phyloP scores from a whole-genome alignment of 202 grass and related monocot species.

The Alloteropsis angusta region DNA sequence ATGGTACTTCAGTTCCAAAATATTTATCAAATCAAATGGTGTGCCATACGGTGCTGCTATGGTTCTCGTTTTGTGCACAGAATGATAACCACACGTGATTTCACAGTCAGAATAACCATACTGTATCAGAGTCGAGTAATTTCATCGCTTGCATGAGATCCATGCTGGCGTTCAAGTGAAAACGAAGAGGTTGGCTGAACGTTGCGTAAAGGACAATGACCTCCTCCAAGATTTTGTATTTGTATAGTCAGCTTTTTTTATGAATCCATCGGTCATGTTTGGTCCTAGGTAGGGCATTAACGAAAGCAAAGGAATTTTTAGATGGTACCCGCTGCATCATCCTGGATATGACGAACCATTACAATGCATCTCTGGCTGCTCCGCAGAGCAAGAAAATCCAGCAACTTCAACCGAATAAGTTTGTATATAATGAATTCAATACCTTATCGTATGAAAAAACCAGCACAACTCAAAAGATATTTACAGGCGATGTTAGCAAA shows the following conservation, averaged over 20 bases:
- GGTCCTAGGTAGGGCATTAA: too few species aligned
- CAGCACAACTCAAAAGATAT: conserved; percentile 10
- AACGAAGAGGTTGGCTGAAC: not conserved
- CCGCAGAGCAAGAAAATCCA: not conserved
- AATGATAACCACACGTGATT: not conserved
- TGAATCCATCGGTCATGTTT: too few species aligned
- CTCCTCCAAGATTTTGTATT: not conserved
- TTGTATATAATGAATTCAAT: not conserved
- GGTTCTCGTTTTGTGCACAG: not conserved
- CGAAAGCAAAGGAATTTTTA: too few species aligned
- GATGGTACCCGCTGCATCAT: not conserved
- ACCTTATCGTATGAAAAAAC: not conserved
- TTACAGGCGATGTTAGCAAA: conserved; percentile 19
- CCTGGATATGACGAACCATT: not conserved
- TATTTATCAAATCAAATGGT: not conserved
- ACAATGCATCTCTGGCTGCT: not conserved
- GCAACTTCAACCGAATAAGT: not conserved
- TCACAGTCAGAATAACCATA: not conserved
- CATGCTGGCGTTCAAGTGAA: too few species aligned
- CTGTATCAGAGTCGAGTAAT: not conserved
- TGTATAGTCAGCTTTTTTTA: not conserved
- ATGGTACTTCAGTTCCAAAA: not conserved
- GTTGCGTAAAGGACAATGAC: not conserved
- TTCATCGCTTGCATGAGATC: not conserved
- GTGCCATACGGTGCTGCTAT: not conserved